Evolutionary conservation across 371 early-diverging fungal species (phyloP), one percentile per base, ranked within the genome.

Genomic region (Saksenaea vasiformis): DNA sequence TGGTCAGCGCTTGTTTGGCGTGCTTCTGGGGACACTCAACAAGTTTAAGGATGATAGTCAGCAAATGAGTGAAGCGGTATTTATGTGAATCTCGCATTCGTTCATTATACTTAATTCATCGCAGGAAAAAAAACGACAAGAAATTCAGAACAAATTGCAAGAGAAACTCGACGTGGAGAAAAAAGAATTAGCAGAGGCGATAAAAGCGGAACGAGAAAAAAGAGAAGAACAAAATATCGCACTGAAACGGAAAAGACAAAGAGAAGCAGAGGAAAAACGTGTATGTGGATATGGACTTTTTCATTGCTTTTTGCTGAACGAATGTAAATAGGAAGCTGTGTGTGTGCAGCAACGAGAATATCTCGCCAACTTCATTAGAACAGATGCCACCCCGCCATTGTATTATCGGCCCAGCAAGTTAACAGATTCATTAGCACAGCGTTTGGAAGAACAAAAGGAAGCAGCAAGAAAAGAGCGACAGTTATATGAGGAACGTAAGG

Each of bases 1-100:
- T 44, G 75, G 79, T 15, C 77, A 77, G 58, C 72, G 86, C n/a
- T 64, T 87, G 60, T 86, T 87, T 69, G 86, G 86, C 22, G 72
- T 83, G 2, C 58, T 87, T 24, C 41, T 87, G 35, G 85, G 84
- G 24, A 85, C 86, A 1, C 73, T 87, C 2, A 84, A 79, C 51
- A 85, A 85, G 61, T 84, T 85, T 60, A 87, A 86, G 64, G 74
- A 78, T 51, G 80, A 83, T 13, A 80, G 68, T 26, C 68, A 70
- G 53, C 67, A 82, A 43, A 61, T 28, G 58, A 74, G 73, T 8
- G 80, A 83, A 55, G 76, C 80, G 36, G 87, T 86, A 79, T 70
- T 67, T 64, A 5, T 31, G 2, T 7, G 31, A 31, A 31, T 31
- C 22, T 4, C 11, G 2, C 51, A 41, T 26, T 38, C 15, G 19